Percentiles rank a stretch among this genome's conserved stretches.
Evolutionary conservation across 441 rosid genomes (phyloP).

Genomic region (Manihot esculenta): DNA sequence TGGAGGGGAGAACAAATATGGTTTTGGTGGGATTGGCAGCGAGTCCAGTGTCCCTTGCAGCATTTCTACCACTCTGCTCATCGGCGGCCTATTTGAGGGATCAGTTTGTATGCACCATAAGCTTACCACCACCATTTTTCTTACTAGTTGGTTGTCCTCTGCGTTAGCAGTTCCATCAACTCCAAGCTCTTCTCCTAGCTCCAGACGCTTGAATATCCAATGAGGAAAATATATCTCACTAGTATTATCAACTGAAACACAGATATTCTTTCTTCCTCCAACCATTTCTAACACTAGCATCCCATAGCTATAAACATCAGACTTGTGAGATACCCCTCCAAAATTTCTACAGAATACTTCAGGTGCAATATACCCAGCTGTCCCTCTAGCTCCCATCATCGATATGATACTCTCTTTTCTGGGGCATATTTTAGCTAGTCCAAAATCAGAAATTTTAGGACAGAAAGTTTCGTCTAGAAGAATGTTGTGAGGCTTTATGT

Average conservation of each 20-base stretch:
- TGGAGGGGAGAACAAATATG: conserved; percentile 13
- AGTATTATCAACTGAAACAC: background rate
- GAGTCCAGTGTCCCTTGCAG: conserved; percentile 16
- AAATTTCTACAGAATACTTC: background rate
- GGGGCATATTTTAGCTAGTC: background rate
- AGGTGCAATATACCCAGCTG: background rate
- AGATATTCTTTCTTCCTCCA: background rate
- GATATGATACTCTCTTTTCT: background rate
- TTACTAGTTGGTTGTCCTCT: conserved; percentile 19
- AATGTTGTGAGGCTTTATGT: too few species aligned
- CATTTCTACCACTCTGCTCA: conserved; percentile 28
- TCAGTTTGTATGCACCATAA: conserved; percentile 33
- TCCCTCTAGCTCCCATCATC: background rate
- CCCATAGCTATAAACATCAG: conserved; percentile 1
- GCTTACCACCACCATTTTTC: conserved; percentile 22
- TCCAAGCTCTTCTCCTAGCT: conserved; percentile 4
- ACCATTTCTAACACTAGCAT: background rate
- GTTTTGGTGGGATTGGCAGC: conserved; percentile 24
- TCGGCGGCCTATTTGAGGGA: conserved; percentile 23
- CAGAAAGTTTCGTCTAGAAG: background rate
- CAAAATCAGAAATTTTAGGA: background rate
- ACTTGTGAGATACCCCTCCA: background rate
- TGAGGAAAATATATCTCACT: conserved; percentile 8
- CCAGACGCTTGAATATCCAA: conserved; percentile 15
- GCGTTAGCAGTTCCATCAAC: background rate